Evolutionary conservation across 441 rosid genomes (phyloP).

Genomic region (Pelargonium australe): DNA sequence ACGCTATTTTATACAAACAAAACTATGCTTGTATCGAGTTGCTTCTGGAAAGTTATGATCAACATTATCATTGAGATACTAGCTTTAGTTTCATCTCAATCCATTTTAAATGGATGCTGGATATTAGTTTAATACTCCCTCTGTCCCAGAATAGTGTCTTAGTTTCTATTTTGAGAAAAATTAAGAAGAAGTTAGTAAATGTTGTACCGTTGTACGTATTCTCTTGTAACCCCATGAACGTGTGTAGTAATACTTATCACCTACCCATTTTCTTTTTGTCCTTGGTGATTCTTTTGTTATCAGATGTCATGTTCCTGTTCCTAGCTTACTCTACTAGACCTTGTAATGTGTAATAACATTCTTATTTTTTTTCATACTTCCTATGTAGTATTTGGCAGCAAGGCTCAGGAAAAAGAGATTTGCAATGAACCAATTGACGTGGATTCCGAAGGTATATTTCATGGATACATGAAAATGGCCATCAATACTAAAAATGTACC

Average conservation of each 20-base stretch:
- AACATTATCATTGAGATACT: neutral
- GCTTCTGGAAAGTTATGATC: neutral
- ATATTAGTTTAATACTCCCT: neutral
- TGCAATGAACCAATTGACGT: slow-evolving; percentile 6
- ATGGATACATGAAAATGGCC: neutral
- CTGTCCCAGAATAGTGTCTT: neutral
- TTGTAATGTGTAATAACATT: neutral
- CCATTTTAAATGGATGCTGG: neutral
- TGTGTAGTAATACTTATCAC: neutral
- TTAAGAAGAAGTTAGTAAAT: no score
- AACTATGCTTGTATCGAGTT: neutral
- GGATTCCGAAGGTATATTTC: slow-evolving; percentile 1
- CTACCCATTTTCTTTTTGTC: neutral
- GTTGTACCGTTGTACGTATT: neutral
- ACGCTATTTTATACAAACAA: neutral
- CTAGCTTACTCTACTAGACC: slow-evolving; percentile 2
- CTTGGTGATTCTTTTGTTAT: neutral
- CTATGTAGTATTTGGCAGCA: neutral
- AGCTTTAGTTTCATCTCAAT: neutral
- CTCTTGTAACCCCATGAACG: neutral
- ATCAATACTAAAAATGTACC: slow-evolving; percentile 3
- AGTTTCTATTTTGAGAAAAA: no score
- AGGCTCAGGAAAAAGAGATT: neutral
- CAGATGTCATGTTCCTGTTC: slow-evolving; percentile 1
- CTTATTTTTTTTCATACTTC: neutral